Evolutionary conservation across 2,329 filamentous ascomycete species (phyloP), one percentile per base, ranked within the genome.

Genomic region (Microsporum ferrugineum): DNA sequence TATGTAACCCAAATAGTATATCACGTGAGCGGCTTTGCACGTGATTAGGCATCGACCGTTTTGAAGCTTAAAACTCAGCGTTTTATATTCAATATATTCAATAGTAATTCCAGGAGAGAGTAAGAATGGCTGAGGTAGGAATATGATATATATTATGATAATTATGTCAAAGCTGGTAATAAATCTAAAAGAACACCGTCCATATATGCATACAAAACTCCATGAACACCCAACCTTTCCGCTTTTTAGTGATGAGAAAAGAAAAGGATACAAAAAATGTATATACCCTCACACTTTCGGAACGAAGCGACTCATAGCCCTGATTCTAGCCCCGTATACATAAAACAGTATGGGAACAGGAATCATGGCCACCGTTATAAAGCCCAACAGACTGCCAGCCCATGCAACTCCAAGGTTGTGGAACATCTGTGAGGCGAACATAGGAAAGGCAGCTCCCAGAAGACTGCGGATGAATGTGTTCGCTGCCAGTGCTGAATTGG

Each of bases 381-480:
- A 76, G 6, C 67, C 75, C 39, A 77, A 63, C 33, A 76, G 61
- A 61, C 70, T 76, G 0, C 70, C 71, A 1, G 73, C 75, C 74
- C 74, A 76, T n/a, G 67, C 57, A 5, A 76, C 71, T 12, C 74
- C 74, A 4, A 76, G 68, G 6, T 67, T 68, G 34, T 68, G 63
- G 55, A 72, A 77, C 72, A 76, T 74, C 55, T 71, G 67, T 12
- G 65, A 64, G 3, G 71, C 87, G 71, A 91, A 91, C 1, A 91
- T 76, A 12, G 88, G 88, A 66, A 91, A 91, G 2, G 84, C 82
- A 59, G 89, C 89, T 63, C 87, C 91, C 77, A 95, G 94, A 23
- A 81, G 79, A 65, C 86, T 90, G 59, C 91, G 82, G 61, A 88
- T 82, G 71, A 94, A 89, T 55, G 86, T 87, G 69, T 95, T 94